Conservation (phyloP, 176 grass and related monocot species). For the Oryza punctata region DNA sequence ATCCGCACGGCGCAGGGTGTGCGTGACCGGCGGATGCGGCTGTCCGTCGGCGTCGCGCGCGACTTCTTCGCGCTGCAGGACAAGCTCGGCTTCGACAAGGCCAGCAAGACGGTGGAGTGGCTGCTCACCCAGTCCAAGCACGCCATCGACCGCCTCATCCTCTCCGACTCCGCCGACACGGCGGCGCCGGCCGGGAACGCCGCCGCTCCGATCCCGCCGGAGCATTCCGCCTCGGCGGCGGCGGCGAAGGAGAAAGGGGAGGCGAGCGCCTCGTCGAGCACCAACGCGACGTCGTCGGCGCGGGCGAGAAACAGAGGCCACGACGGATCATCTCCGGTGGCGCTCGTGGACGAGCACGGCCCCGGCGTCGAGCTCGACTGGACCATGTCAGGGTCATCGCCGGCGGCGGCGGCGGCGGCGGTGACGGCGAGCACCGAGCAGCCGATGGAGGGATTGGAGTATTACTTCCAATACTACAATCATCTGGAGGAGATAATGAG, state of each 20-base stretch:
- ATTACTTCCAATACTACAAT: conserved; percentile 41
- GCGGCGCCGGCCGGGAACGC: too few relatives aligned
- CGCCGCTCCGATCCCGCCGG: background rate
- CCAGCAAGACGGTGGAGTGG: conserved; percentile 85
- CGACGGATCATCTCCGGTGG: background rate
- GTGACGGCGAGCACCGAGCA: background rate
- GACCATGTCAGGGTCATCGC: background rate
- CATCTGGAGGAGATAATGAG: conserved; percentile 46
- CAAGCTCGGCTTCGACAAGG: conserved; percentile 82
- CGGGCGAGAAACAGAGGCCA: background rate
- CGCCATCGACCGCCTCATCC: conserved; percentile 63
- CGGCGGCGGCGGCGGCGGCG: background rate
- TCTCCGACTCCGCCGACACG: background rate
- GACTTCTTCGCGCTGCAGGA: conserved; percentile 91
- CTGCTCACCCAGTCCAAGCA: conserved; percentile 74
- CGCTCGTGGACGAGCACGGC: conserved; percentile 1
- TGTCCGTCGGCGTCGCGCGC: conserved; percentile 72
- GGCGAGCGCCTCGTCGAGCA: conserved; percentile 33
- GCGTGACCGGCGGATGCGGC: conserved; percentile 83
- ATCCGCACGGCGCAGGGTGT: conserved; percentile 82
- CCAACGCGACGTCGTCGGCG: conserved; percentile 14
- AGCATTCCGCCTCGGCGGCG: background rate
- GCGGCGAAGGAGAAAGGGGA: conserved; percentile 13
- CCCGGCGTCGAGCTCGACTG: background rate
- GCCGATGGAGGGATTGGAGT: conserved; percentile 45